Evolutionary conservation across 2,329 filamentous ascomycete genomes (phyloP), one percentile per base, ranked within the genome.

Genomic region (Aphanoascus verrucosus): DNA sequence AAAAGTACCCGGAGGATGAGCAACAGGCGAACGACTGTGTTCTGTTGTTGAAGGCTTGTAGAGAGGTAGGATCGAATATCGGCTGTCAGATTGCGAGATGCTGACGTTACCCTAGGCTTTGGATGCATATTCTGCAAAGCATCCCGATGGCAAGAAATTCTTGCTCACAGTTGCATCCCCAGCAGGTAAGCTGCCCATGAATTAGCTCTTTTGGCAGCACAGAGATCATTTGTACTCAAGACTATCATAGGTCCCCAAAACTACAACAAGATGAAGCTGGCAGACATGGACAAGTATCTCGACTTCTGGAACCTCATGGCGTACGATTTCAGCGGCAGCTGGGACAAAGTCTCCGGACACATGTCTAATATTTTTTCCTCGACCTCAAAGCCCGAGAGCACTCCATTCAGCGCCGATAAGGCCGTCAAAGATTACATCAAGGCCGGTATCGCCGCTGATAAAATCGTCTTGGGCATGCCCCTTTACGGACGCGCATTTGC

Each of bases 401-500:
- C 91, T 0, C 89, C 89, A 0, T 95, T 90, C 72, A 88, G 80
- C 69, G 87, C 85, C 2, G 74, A 80, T 3, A 73, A 77, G 0
- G 89, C 90, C 0, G 72, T 97, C 5, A 72, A 81, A 11, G 77
- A 81, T 61, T 97, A 96, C 71, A 73, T 79, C 14, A 65, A 71
- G 1, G 76, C 77, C 3, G 83, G 84, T 5, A 82, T 96, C 0
- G 64, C 77, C 0, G 65, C 82, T 0, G 65, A 75, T 56, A 96
- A 95, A 71, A 80, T 97, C 52, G 86, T 95, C 2, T 69, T 96
- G 12, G 90, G 91, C 2, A 91, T 96, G 85, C 90, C 91, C 1
- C 74, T 97, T 11, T 97, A 96, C 65, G 91, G 91, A 1, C 85
- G 89, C 35, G 82, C 87, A 0, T 97, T 96, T 66, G 77, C 82